Evolutionary conservation across 352 stramenopile species (phyloP).

Genomic region (Globisporangium spiculum): DNA sequence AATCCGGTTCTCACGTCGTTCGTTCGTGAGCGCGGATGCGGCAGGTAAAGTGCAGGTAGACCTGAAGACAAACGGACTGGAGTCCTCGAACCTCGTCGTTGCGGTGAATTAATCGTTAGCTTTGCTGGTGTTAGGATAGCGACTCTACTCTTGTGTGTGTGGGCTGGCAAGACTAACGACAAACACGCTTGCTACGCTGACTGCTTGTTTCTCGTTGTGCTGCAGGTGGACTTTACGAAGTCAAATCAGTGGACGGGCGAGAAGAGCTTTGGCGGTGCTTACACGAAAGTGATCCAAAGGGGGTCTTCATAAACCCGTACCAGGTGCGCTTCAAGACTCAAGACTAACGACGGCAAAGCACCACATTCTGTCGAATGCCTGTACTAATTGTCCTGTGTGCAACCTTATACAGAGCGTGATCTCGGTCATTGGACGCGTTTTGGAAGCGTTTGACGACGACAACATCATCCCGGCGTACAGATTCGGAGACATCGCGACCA

Average conservation of each 20-base stretch:
- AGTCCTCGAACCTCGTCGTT: slow-evolving; percentile 72
- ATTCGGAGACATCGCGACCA: slow-evolving; percentile 60
- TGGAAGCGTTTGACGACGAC: slow-evolving; percentile 79
- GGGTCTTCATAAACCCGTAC: slow-evolving; percentile 51
- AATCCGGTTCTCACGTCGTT: not conserved
- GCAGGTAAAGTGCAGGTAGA: slow-evolving; percentile 29
- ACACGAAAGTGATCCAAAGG: slow-evolving; percentile 53
- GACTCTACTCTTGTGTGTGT: not conserved
- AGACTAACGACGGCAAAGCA: not conserved
- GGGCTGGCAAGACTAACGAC: not conserved
- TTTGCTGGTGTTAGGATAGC: not conserved
- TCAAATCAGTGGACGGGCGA: slow-evolving; percentile 68
- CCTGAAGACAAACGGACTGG: slow-evolving; percentile 32
- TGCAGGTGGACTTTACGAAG: slow-evolving; percentile 68
- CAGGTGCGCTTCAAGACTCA: slow-evolving; percentile 34
- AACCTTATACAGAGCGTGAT: slow-evolving; percentile 48
- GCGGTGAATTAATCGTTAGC: slow-evolving; percentile 24
- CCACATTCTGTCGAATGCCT: not conserved
- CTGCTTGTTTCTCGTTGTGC: not conserved
- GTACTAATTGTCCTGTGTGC: not conserved
- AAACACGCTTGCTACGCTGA: too few species aligned
- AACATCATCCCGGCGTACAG: slow-evolving; percentile 72
- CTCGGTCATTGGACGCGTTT: slow-evolving; percentile 63
- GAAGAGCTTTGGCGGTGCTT: slow-evolving; percentile 54
- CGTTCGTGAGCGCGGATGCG: not conserved